Conservation (phyloP, 2,329 filamentous ascomycete genomes). For the Colletotrichum musicola region DNA sequence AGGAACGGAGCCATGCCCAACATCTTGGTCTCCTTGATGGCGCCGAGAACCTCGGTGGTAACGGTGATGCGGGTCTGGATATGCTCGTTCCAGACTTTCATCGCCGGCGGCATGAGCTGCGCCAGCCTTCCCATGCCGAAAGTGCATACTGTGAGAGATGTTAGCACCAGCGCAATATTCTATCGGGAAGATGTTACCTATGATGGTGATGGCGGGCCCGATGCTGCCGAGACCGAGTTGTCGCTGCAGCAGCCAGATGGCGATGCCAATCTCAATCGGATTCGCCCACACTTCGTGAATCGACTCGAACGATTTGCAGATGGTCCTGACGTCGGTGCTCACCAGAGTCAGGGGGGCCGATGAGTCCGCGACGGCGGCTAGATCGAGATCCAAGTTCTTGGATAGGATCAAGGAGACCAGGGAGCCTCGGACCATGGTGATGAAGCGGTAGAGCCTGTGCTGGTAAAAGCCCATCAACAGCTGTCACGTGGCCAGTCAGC, state of each 20-base stretch:
- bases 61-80: constrained; percentile 46
- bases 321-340: constrained; percentile 42
- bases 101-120: constrained; percentile 45
- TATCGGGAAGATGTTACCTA: constrained; percentile 39
- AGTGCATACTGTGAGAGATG: constrained; percentile 41
- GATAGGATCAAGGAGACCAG: constrained; percentile 21
- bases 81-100: constrained; percentile 46
- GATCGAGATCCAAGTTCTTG: constrained; percentile 17
- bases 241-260: constrained; percentile 47
- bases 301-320: constrained; percentile 43
- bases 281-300: constrained; percentile 48
- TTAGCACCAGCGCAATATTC: background rate
- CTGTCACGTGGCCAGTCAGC: background rate
- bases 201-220: constrained; percentile 48
- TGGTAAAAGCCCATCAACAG: constrained; percentile 49
- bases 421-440: constrained; percentile 27
- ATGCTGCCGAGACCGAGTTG: constrained; percentile 51
- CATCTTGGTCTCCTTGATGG: constrained; percentile 51
- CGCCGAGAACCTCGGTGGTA: constrained; percentile 45
- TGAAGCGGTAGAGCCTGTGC: constrained; percentile 47
- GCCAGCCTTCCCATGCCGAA: constrained; percentile 41
- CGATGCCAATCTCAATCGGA: constrained; percentile 46
- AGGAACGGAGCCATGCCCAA: constrained; percentile 43
- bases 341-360: constrained; percentile 43
- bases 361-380: background rate